Percentiles rank a stretch among this genome's conserved stretches.
phyloP scores from a whole-genome alignment of 148 eudicot genomes.

The Spergularia marina region DNA sequence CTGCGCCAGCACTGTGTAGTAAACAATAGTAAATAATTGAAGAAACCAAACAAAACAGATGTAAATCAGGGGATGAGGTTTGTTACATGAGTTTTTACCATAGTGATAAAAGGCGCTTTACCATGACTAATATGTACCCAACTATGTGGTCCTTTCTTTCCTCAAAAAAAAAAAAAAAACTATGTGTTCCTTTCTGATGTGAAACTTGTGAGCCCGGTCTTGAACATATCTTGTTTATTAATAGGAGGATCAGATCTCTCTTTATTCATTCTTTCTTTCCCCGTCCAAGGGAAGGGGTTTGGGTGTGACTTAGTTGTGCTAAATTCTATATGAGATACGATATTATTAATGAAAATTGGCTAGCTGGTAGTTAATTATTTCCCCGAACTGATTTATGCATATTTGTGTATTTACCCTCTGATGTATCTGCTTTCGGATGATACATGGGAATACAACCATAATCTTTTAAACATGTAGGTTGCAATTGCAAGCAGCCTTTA shows the following conservation, averaged over 20 bases:
- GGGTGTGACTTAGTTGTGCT: background rate
- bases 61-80: background rate
- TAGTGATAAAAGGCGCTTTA: background rate
- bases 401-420: background rate
- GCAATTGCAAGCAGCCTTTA: too few species aligned
- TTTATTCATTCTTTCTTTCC: background rate
- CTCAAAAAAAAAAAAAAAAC: too few species aligned
- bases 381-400: background rate
- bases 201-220: background rate
- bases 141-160: background rate
- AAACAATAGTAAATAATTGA: background rate
- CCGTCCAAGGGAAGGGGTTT: background rate
- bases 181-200: background rate
- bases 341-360: background rate
- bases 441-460: too few species aligned
- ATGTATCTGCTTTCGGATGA: background rate
- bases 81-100: background rate
- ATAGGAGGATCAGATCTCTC: background rate
- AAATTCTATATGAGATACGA: background rate
- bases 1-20: background rate
- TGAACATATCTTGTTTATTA: background rate
- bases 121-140: background rate
- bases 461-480: too few species aligned
- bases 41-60: background rate
- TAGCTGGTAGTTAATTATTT: background rate